These are phyloP conservation scores for Trametes cinnabarina DNA, from an alignment of 768 basidiomycete genomes.

Conservation along the genomic window DNA sequence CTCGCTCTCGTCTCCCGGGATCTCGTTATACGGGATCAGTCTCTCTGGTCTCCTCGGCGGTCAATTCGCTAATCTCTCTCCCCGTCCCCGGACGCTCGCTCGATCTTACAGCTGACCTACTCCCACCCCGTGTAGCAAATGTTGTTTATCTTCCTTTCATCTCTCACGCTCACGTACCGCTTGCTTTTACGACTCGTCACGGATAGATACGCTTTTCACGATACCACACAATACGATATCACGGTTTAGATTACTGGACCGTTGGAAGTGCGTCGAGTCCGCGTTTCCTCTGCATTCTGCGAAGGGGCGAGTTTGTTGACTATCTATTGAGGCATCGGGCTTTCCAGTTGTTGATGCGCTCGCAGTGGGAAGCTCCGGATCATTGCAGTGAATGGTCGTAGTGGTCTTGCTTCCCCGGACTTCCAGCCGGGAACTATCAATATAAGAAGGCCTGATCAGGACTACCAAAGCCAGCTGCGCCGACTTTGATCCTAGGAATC, in stretches of 20 bases:
- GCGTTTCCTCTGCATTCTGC: too few relatives aligned
- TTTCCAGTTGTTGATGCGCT: too few relatives aligned
- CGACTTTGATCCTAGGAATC: too few relatives aligned
- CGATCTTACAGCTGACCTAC: slow-evolving; percentile 20
- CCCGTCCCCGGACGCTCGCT: slow-evolving; percentile 9
- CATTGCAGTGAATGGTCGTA: too few relatives aligned
- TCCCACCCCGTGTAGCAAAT: slow-evolving; percentile 18
- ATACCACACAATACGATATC: slow-evolving; percentile 17
- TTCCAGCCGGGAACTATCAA: too few relatives aligned
- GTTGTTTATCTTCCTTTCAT: slow-evolving; percentile 15
- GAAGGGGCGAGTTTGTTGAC: too few relatives aligned
- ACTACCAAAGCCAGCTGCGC: too few relatives aligned
- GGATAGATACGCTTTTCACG: slow-evolving; percentile 19
- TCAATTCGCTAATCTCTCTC: slow-evolving; percentile 11
- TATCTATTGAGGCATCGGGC: too few relatives aligned
- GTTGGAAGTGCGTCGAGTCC: neutral
- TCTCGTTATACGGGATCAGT: neutral
- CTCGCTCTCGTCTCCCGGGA: slow-evolving; percentile 31
- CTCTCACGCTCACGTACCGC: neutral
- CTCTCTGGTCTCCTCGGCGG: slow-evolving; percentile 4
- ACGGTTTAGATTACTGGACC: slow-evolving; percentile 13
- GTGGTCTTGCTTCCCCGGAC: too few relatives aligned
- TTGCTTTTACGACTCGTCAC: slow-evolving; percentile 14
- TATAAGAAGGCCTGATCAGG: too few relatives aligned
- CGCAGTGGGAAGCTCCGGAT: too few relatives aligned